These are phyloP conservation scores for Neurospora tetrasperma DNA, from an alignment of 495 filamentous ascomycete genomes.

Conservation along the genomic window DNA sequence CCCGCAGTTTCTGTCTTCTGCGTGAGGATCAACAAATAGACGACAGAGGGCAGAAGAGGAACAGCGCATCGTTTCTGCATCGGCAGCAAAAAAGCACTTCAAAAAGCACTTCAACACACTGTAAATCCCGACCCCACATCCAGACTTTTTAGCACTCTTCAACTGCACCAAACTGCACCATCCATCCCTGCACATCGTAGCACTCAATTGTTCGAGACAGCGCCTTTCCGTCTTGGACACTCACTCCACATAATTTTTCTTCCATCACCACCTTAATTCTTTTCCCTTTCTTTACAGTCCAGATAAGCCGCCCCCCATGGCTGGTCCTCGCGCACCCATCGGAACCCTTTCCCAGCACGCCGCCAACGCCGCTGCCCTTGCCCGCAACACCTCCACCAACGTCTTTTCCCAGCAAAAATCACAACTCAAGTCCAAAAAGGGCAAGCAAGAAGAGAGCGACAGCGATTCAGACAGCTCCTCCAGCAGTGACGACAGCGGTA, in stretches of 20 bases:
- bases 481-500: constrained; percentile 18
- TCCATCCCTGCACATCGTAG: not conserved
- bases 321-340: constrained; percentile 24
- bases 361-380: constrained; percentile 16
- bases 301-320: constrained; percentile 15
- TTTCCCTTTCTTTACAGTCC: constrained; percentile 2
- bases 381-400: constrained; percentile 12
- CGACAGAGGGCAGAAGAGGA: not conserved
- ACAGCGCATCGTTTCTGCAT: not conserved
- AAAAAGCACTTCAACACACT: not conserved
- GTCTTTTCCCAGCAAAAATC: constrained; percentile 13
- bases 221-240: not conserved
- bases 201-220: not conserved
- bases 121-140: not conserved
- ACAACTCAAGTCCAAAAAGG: constrained; percentile 12
- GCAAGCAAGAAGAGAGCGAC: constrained; percentile 9
- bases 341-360: constrained; percentile 23
- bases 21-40: not conserved
- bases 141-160: not conserved
- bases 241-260: not conserved
- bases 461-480: constrained; percentile 6
- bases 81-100: not conserved
- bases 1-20: not conserved
- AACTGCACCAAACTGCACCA: not conserved
- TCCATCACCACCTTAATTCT: not conserved